phyloP scores from a whole-genome alignment of 1,284 basidiomycete species.

The Papiliotrema fonsecae region DNA sequence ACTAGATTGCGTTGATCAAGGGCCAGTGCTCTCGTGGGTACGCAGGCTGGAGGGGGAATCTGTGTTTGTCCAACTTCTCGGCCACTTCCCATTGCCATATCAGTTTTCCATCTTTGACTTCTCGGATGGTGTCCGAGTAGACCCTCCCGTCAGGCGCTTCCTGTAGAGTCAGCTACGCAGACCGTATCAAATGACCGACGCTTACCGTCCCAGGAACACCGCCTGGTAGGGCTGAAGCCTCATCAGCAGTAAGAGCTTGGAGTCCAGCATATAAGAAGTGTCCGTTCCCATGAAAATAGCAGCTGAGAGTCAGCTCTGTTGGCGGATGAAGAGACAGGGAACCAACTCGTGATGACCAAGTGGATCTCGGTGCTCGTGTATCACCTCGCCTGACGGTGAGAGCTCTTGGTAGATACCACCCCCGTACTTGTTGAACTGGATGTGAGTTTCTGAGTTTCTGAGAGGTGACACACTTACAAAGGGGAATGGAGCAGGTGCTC shows the following conservation, averaged over 20 bases:
- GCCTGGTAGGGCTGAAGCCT: slow-evolving; percentile 14
- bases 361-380: slow-evolving; percentile 18
- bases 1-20: slow-evolving; percentile 19
- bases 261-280: slow-evolving; percentile 19
- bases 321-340: neutral
- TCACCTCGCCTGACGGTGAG: slow-evolving; percentile 10
- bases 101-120: slow-evolving; percentile 18
- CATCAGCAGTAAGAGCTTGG: slow-evolving; percentile 11
- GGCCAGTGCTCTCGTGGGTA: slow-evolving; percentile 22
- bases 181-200: neutral
- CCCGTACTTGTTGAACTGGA: slow-evolving; percentile 24
- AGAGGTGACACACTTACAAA: slow-evolving; percentile 10
- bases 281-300: slow-evolving; percentile 17
- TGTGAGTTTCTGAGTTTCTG: neutral
- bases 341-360: slow-evolving; percentile 20
- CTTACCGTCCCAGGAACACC: slow-evolving; percentile 17
- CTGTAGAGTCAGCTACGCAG: neutral
- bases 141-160: slow-evolving; percentile 20
- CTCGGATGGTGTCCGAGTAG: slow-evolving; percentile 19
- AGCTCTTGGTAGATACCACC: slow-evolving; percentile 19
- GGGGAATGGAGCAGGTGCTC: slow-evolving; percentile 16
- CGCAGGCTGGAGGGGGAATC: slow-evolving; percentile 15
- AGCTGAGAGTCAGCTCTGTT: slow-evolving; percentile 2
- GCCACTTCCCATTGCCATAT: slow-evolving; percentile 21
- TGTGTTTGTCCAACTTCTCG: slow-evolving; percentile 15